Percentiles rank a stretch among this genome's conserved stretches.
Conservation (phyloP, 1,284 basidiomycete genomes). For the Bondarzewia mesenterica region DNA sequence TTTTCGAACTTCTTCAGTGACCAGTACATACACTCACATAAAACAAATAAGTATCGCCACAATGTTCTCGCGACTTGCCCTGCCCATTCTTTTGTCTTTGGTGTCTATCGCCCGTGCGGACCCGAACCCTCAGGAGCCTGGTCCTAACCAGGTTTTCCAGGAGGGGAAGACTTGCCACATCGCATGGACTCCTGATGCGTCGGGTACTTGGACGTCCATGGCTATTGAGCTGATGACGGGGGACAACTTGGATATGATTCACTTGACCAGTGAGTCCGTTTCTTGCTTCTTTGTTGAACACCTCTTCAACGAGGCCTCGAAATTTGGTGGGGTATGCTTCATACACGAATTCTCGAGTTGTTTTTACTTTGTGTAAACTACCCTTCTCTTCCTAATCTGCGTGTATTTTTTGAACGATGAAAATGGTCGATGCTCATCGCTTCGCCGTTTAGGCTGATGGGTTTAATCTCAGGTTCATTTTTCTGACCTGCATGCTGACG, state of each 20-base stretch:
- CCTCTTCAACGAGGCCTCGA: too few species aligned
- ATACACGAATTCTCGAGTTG: too few species aligned
- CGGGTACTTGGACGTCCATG: slow-evolving; percentile 57
- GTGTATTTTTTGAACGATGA: too few species aligned
- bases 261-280: slow-evolving; percentile 50
- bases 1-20: neutral
- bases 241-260: slow-evolving; percentile 62
- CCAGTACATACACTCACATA: neutral
- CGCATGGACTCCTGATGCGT: slow-evolving; percentile 46
- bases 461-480: too few species aligned
- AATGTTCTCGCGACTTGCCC: neutral
- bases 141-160: slow-evolving; percentile 47
- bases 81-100: slow-evolving; percentile 7
- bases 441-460: too few species aligned
- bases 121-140: slow-evolving; percentile 29
- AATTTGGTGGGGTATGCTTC: too few species aligned
- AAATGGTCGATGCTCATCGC: too few species aligned
- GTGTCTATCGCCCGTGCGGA: slow-evolving; percentile 5
- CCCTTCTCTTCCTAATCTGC: too few species aligned
- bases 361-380: too few species aligned
- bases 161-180: slow-evolving; percentile 46
- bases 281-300: neutral
- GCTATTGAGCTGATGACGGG: slow-evolving; percentile 77
- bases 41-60: neutral
- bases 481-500: neutral